A percentile compares a stretch with the other conserved stretches of the same genome.
Evolutionary conservation across 2,329 filamentous ascomycete species (phyloP).

Genomic region (Aspergillus costaricaensis): DNA sequence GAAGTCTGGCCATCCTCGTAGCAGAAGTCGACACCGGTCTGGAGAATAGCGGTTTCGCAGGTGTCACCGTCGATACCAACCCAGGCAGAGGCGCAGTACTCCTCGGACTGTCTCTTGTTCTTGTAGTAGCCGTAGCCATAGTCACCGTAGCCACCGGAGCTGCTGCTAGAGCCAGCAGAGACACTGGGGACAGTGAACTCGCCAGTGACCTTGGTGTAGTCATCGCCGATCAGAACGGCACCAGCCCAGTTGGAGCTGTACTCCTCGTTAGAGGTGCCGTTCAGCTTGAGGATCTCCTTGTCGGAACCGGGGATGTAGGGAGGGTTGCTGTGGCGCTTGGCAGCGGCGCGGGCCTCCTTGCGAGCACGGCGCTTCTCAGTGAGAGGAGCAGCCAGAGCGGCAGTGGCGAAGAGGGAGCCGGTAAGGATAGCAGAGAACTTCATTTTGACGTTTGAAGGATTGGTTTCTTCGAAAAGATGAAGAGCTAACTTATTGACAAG

Average conservation of each 20-base stretch:
- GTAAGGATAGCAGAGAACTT: slow-evolving; percentile 48
- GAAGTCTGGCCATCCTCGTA: slow-evolving; percentile 43
- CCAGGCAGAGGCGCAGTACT: slow-evolving; percentile 56
- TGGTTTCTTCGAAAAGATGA: neutral
- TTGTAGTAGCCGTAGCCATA: neutral
- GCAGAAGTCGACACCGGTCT: slow-evolving; percentile 59
- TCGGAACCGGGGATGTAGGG: slow-evolving; percentile 31
- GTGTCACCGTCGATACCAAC: slow-evolving; percentile 64
- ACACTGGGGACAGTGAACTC: slow-evolving; percentile 56
- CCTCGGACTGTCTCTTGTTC: slow-evolving; percentile 12
- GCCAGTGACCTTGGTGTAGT: slow-evolving; percentile 56
- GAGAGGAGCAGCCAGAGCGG: slow-evolving; percentile 51
- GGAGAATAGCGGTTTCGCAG: slow-evolving; percentile 54
- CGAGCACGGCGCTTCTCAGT: slow-evolving; percentile 43
- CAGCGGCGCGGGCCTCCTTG: slow-evolving; percentile 25
- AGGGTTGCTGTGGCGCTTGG: slow-evolving; percentile 29
- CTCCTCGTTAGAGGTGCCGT: slow-evolving; percentile 45
- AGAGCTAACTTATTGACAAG: neutral
- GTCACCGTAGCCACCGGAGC: slow-evolving; percentile 13
- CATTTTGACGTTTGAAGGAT: slow-evolving; percentile 40
- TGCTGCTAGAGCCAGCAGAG: slow-evolving; percentile 17
- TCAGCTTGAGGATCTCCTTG: slow-evolving; percentile 31
- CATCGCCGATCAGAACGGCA: slow-evolving; percentile 54
- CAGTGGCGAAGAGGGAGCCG: slow-evolving; percentile 44
- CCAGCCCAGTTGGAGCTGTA: slow-evolving; percentile 62